Evolutionary conservation across 768 basidiomycete genomes (phyloP), one percentile per base, ranked within the genome.

Genomic region (Hericium alpestre): DNA sequence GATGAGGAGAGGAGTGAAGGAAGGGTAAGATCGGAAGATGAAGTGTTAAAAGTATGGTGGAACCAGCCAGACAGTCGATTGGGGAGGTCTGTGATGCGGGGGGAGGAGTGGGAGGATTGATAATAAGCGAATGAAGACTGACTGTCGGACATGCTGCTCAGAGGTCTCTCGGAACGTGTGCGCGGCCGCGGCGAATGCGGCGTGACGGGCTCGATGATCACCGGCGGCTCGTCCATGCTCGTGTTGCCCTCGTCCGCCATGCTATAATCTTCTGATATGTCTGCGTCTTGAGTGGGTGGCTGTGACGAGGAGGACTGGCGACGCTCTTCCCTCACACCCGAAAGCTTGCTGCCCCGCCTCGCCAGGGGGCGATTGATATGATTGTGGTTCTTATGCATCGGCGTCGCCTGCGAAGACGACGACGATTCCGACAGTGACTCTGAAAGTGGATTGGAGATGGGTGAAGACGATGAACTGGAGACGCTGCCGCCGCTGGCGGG

Each of bases 21-120:
- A 0, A 89, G 77, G 2, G 82, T 79, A 16, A 90, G 78, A 71
- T 90, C 88, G 1, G 83, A 82, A 0, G 84, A 76, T 1, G 87
- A 89, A 1, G 81, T 69, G 66, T 77, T 79, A 71, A 91, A 87
- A 0, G 86, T 85, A 68, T 90, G 86, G 0, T 84, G 80, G 70
- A 90, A 78, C 88, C 89, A 88, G 63, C 88, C 87, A 0, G 87
- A 83, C 48, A 90, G 79, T 0, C 88, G 78, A 13, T 82, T 83
- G 1, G 88, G 84, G 32, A 90, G 76, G 72, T 89, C 86, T 59
- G 79, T 73, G 59, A 87, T 78, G 55, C 80, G 77, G 13, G 75
- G 9, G 25, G 71, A 70, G 39, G 79, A 76, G n/a, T 74, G 70
- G 55, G 73, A 63, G 32, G 76, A 71, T 50, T 78, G 67, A 54